These are phyloP conservation scores for Trametes polyzona DNA, from an alignment of 1,284 basidiomycete species.

Conservation along the genomic window DNA sequence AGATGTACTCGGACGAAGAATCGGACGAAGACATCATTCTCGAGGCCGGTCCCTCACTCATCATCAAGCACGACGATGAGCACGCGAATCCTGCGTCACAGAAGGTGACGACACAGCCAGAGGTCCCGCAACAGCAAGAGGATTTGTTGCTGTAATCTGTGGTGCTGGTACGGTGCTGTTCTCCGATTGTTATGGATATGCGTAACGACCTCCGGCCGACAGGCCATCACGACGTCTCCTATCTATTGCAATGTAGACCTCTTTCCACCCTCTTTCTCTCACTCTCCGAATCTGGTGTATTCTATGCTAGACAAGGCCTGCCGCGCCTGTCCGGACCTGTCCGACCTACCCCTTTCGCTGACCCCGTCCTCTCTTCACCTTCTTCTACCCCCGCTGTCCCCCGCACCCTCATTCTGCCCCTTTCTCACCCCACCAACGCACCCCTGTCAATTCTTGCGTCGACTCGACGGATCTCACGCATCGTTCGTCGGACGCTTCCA, in stretches of 20 bases:
- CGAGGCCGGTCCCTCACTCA: constrained; percentile 64
- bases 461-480: neutral
- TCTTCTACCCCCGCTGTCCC: neutral
- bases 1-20: constrained; percentile 43
- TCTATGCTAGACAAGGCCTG: constrained; percentile 12
- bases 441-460: neutral
- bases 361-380: neutral
- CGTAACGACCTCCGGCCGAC: constrained; percentile 20
- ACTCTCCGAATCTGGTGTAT: constrained; percentile 7
- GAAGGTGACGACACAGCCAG: constrained; percentile 1
- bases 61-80: constrained; percentile 42
- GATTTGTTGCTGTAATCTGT: constrained; percentile 22
- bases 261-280: neutral
- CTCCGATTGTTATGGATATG: too few species aligned
- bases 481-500: constrained; percentile 1
- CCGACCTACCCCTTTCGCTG: neutral
- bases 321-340: neutral
- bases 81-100: neutral
- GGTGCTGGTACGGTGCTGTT: too few species aligned
- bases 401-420: neutral
- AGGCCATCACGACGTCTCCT: constrained; percentile 11
- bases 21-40: constrained; percentile 68
- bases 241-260: constrained; percentile 20
- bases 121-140: constrained; percentile 20
- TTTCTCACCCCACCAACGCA: neutral